phyloP scores from a whole-genome alignment of 257 asterid genomes.

The Solanum pennellii region DNA sequence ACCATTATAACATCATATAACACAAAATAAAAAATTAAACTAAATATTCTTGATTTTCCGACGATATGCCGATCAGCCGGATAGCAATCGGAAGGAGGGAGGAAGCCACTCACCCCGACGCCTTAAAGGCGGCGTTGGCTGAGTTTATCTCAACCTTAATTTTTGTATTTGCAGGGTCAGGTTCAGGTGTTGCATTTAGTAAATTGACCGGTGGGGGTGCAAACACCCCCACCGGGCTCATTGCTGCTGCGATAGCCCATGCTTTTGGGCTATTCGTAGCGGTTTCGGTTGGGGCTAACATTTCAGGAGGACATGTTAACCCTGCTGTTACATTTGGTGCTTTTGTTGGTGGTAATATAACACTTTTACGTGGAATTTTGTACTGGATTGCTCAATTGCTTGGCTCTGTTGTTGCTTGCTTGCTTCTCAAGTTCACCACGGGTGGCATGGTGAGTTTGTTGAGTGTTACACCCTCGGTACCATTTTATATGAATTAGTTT shows the following conservation, averaged over 20 bases:
- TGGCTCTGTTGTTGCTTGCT: conserved; percentile 21
- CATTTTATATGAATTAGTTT: no score
- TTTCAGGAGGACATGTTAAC: conserved; percentile 29
- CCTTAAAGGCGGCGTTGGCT: conserved; percentile 35
- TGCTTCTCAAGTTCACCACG: conserved; percentile 18
- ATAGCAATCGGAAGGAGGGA: conserved; percentile 17
- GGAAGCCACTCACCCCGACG: conserved; percentile 18
- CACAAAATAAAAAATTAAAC: no score
- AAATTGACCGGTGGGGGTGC: conserved; percentile 15
- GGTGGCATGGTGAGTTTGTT: conserved; percentile 22
- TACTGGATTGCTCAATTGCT: conserved; percentile 35
- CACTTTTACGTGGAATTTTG: conserved; percentile 26
- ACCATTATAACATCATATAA: not conserved
- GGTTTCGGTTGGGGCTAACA: conserved; percentile 17
- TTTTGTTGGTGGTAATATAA: conserved; percentile 26
- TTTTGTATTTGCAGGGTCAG: conserved; percentile 37
- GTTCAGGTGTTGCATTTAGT: conserved; percentile 27
- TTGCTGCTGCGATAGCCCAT: conserved; percentile 18
- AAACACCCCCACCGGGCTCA: conserved; percentile 20
- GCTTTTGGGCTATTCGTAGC: conserved; percentile 25
- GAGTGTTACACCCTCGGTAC: not conserved
- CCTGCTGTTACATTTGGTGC: conserved; percentile 33
- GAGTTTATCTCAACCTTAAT: conserved; percentile 39
- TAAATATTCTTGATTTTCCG: not conserved
- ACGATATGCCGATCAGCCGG: conserved; percentile 17